Base-by-base conservation (phyloP, 2,329 filamentous ascomycete species). In the Sphaerulina vaccinii region DNA sequence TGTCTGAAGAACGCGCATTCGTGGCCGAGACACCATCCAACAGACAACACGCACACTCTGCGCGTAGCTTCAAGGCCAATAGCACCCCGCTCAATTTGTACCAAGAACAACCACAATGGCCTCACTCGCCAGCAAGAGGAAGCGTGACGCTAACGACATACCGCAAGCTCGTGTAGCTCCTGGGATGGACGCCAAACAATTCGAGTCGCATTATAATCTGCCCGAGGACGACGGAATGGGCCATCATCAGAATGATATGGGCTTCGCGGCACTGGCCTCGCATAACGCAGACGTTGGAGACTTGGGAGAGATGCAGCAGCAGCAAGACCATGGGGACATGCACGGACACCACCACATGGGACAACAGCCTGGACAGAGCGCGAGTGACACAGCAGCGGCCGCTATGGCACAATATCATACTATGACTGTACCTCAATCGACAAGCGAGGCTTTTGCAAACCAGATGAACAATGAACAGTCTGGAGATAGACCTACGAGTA, bases 301-400 rank as follows among this genome's bases (percentile, higher is more conserved):
- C 24, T 36, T 44, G 7, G 45, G 41, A 15, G 48, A 57, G 24
- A 35, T 48, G 9, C 50, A 55, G 5, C 48, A 57, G 7, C 50
- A 55, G 8, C 48, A 57, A 19, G 48, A 51, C 19, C 55, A 57
- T 9, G 58, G 54, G 15, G 55, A 59, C 8, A 48, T 49, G 37
- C 51, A 56, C 32, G 50, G 58, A 13, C 60, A 57, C 37, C 37
- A 41, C 38, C 54, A 59, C 15, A 43, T 55, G 38, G 45, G 36
- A 39, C 52, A 56, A 15, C 57, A 57, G n/a, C 42, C 37, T 50
- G 75, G 73, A 65, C 71, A 73, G 29, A 75, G 68, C 56, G 74
- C 75, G 10, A 76, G 72, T 58, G 83, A 83, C 41, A 85, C 83
- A 35, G 82, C 83, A 43, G 81, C 80, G 16, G 83, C 83, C 11